Evolutionary conservation across 1,284 basidiomycete species (phyloP), one percentile per base, ranked within the genome.

Genomic region (Moniliella sp.): DNA sequence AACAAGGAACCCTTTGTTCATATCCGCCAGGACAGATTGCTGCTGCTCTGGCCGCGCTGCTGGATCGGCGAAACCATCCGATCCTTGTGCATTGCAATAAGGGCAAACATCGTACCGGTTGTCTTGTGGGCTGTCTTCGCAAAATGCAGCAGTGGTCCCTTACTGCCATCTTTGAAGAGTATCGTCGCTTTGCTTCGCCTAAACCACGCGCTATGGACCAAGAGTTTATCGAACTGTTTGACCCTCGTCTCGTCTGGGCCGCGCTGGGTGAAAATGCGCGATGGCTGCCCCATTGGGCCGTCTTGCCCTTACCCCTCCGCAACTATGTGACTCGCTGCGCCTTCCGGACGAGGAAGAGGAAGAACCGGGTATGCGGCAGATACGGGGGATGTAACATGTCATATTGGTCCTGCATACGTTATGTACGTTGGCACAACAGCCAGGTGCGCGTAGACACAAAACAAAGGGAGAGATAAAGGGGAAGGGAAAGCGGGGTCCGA

Each of bases 51-150:
- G 57, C 61, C n/a, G 63, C 65, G 2, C 64, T 69, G 13, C 49
- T 69, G n/a, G 68, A 70, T 44, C 45, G 46, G 21, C 55, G 67
- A 3, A 70, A 70, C 43, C 67, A 69, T 37, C 69, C 69, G 1
- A 60, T 70, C 16, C 48, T 69, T 18, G 67, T 70, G 12, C 69
- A 70, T 43, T 70, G 69, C 57, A 70, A 70, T 57, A 69, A 69
- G 50, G 69, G 69, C 34, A 70, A 69, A 60, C 69, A 70, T 38
- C 62, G 69, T 1, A 70, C 69, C 1, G 69, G 69, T 1, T 69
- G 68, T 42, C 50, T 70, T 16, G 64, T 70, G 4, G 69, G 68
- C 3, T 69, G 67, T 43, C 57, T 70, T 5, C 54, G 69, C 2
- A 64, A 68, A 27, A 43, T 69, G 5, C 68, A 69, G 42, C 60